Evolutionary conservation across 768 basidiomycete species (phyloP), one percentile per base, ranked within the genome.

Genomic region (Lyophyllum shimeji): DNA sequence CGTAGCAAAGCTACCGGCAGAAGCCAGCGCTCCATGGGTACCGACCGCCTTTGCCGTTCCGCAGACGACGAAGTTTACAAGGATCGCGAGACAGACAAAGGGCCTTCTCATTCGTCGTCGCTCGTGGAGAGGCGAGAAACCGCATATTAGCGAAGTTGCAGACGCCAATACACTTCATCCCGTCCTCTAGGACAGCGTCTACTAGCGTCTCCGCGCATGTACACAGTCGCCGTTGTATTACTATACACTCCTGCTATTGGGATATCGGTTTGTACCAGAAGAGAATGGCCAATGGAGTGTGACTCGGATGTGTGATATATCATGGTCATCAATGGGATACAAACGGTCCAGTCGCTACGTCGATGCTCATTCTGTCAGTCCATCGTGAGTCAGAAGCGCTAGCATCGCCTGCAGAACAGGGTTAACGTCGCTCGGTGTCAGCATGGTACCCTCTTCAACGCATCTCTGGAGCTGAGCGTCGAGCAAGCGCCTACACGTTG

Each of bases 391-490:
- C 17, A 67, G 59, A 27, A 67, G 46, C 11, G 71, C 67, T 39
- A 75, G 67, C 48, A 76, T 77, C 7, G 76, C 73, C 43, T 65
- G 63, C 13, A 81, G 55, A 13, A 92, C 80, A 9, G 83, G 78
- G 58, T 81, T 81, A n/a, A 79, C 76, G 25, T 76, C 71, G 6
- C 75, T 76, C 31, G 79, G 63, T 21, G 74, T 73, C 20, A 83
- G 66, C 51, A 78, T 68, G 0, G 70, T 71, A n/a, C 84, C 86
- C 11, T 80, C 76, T 63, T 92, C 89, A 21, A 94, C 78, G 63
- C 82, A 82, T 50, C 72, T 79, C 47, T 81, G 73, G 20, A 94
- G 74, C 64, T 90, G 84, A 4, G 77, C 79, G 61, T 91, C 87
- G 7, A 95, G 73, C 15, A 94, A 71, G 50, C 84, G 81, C 48